phyloP scores from a whole-genome alignment of 148 eudicot genomes.

The Rhododendron ferrugineum region DNA sequence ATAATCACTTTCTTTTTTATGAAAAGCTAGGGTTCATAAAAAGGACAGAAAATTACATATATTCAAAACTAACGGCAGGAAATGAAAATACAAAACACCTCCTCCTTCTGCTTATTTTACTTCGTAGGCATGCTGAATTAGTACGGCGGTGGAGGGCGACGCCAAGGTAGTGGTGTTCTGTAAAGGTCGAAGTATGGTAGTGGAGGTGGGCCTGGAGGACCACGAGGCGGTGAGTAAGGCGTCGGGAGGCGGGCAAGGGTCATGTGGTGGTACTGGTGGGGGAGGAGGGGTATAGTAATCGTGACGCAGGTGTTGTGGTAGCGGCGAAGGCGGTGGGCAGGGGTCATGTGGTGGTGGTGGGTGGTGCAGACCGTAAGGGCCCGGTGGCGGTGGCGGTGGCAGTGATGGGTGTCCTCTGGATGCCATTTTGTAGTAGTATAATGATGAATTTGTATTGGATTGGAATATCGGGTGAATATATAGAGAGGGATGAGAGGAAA shows the following conservation, averaged over 20 bases:
- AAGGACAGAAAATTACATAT: neutral
- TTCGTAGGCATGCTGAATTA: neutral
- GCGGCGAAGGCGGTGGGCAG: neutral
- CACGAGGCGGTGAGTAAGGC: slow-evolving; percentile 21
- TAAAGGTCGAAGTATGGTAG: slow-evolving; percentile 3
- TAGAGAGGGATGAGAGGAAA: too few species aligned
- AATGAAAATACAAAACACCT: neutral
- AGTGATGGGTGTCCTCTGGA: too few species aligned
- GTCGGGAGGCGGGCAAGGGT: slow-evolving; percentile 21
- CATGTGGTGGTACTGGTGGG: slow-evolving; percentile 9
- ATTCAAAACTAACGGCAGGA: neutral
- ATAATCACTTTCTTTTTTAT: neutral
- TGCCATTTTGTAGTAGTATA: too few species aligned
- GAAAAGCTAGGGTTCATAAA: too few species aligned
- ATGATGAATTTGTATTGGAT: too few species aligned
- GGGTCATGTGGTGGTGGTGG: neutral
- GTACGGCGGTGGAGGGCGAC: slow-evolving; percentile 21
- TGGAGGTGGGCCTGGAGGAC: slow-evolving; percentile 20
- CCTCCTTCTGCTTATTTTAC: neutral
- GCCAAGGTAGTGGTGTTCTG: slow-evolving; percentile 11
- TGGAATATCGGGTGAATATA: too few species aligned
- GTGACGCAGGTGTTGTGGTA: neutral
- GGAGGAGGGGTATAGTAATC: neutral
- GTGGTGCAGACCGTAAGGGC: neutral
- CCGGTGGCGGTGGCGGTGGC: slow-evolving; percentile 7